Percentiles rank a stretch among this genome's conserved stretches.
Conservation (phyloP, 768 basidiomycete species). For the Agaricus subrufescens region DNA sequence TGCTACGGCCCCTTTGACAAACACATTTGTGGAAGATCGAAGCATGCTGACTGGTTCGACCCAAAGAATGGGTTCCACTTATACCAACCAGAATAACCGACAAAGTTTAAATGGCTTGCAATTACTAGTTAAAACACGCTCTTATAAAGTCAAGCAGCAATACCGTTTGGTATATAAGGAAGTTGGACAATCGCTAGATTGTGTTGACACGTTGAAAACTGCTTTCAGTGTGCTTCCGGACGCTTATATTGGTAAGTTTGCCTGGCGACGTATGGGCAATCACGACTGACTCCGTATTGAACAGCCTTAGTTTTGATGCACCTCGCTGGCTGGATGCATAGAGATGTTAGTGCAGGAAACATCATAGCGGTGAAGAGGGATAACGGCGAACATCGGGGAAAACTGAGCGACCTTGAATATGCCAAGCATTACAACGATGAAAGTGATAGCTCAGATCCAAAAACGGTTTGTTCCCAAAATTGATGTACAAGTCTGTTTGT, state of each 20-base stretch:
- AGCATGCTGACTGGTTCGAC: neutral
- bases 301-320: slow-evolving; percentile 7
- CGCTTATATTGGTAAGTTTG: neutral
- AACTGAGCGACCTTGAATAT: slow-evolving; percentile 10
- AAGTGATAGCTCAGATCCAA: neutral
- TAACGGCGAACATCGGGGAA: neutral
- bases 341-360: slow-evolving; percentile 9
- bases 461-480: neutral
- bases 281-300: too few species aligned
- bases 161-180: neutral
- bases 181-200: slow-evolving; percentile 10
- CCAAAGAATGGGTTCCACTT: neutral
- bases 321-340: slow-evolving; percentile 5
- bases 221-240: neutral
- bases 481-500: neutral
- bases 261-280: too few species aligned
- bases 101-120: too few species aligned
- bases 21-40: neutral
- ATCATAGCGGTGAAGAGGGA: slow-evolving; percentile 1
- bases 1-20: neutral
- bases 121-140: neutral
- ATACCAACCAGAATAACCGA: too few species aligned
- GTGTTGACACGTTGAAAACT: slow-evolving; percentile 20
- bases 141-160: neutral
- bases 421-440: neutral